phyloP scores from a whole-genome alignment of 352 stramenopile species.

The Elongisporangium prolatum region DNA sequence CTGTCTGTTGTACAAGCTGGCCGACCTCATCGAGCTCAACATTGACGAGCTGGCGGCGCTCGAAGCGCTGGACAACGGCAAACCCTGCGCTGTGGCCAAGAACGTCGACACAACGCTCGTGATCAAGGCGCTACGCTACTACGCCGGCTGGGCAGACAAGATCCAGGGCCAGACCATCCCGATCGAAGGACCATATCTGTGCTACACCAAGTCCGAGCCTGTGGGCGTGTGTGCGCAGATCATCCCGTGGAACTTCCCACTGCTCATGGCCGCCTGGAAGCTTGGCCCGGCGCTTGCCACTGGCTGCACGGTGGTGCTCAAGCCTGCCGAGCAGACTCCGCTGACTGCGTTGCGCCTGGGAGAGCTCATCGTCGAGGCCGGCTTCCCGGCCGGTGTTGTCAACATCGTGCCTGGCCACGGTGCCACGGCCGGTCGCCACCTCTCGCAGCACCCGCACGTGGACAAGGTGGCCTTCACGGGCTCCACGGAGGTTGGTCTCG shows the following conservation, averaged over 20 bases:
- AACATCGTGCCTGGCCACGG: conserved; percentile 73
- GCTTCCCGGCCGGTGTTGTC: conserved; percentile 72
- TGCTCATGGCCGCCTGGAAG: conserved; percentile 95
- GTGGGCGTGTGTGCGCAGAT: conserved; percentile 89
- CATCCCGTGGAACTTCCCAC: conserved; percentile 97
- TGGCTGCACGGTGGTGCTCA: conserved; percentile 92
- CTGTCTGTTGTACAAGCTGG: conserved; percentile 29
- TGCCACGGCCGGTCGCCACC: conserved; percentile 26
- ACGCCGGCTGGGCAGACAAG: conserved; percentile 88
- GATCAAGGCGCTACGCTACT: conserved; percentile 90
- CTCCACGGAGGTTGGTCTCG: conserved; percentile 49
- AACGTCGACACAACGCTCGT: conserved; percentile 77
- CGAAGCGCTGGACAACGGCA: conserved; percentile 94
- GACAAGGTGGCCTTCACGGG: conserved; percentile 87
- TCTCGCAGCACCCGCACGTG: conserved; percentile 48
- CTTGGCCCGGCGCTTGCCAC: conserved; percentile 81
- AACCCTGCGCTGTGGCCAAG: conserved; percentile 82
- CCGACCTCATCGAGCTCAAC: conserved; percentile 50
- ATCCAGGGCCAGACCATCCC: conserved; percentile 70
- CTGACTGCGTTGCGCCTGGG: conserved; percentile 88
- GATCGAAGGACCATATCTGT: conserved; percentile 37
- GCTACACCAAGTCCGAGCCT: conserved; percentile 62
- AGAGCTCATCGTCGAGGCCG: conserved; percentile 71
- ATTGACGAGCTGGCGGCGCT: conserved; percentile 63
- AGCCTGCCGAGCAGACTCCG: conserved; percentile 92